Percentiles rank a stretch among this genome's conserved stretches.
Conservation (phyloP, 2,329 filamentous ascomycete genomes). For the Esteya vermicola region DNA sequence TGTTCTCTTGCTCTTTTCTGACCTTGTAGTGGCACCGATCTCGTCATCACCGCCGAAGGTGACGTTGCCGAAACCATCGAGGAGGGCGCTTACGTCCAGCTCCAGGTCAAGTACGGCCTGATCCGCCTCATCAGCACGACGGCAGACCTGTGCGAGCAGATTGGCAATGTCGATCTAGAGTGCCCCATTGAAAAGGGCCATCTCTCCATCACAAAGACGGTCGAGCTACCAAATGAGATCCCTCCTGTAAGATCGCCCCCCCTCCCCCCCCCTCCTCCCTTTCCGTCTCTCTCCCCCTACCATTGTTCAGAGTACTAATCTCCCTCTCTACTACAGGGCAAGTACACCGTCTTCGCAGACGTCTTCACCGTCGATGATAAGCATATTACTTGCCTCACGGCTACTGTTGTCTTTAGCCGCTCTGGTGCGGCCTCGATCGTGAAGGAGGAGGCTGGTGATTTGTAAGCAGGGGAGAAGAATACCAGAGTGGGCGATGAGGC, state of each 20-base stretch:
- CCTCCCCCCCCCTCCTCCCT: background rate
- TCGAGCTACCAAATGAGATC: conserved; percentile 74
- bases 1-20: background rate
- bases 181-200: conserved; percentile 78
- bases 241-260: conserved; percentile 54
- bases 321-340: conserved; percentile 44
- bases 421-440: conserved; percentile 10
- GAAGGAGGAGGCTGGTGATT: conserved; percentile 4
- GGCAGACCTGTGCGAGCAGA: conserved; percentile 78
- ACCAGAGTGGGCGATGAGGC: too few species aligned
- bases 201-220: conserved; percentile 60
- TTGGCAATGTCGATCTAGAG: conserved; percentile 72
- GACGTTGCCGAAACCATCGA: conserved; percentile 58
- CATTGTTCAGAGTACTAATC: too few species aligned
- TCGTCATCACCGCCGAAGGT: conserved; percentile 68
- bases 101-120: conserved; percentile 87
- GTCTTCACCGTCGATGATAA: conserved; percentile 60
- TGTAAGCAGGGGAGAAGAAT: background rate
- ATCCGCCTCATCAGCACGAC: conserved; percentile 75
- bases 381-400: conserved; percentile 77
- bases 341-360: conserved; percentile 78
- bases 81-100: conserved; percentile 64
- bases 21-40: conserved; percentile 51
- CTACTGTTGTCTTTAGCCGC: conserved; percentile 49
- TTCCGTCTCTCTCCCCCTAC: too few species aligned